Evolutionary conservation across 768 basidiomycete genomes (phyloP), one percentile per base, ranked within the genome.

Genomic region (Exsudoporus frostii): DNA sequence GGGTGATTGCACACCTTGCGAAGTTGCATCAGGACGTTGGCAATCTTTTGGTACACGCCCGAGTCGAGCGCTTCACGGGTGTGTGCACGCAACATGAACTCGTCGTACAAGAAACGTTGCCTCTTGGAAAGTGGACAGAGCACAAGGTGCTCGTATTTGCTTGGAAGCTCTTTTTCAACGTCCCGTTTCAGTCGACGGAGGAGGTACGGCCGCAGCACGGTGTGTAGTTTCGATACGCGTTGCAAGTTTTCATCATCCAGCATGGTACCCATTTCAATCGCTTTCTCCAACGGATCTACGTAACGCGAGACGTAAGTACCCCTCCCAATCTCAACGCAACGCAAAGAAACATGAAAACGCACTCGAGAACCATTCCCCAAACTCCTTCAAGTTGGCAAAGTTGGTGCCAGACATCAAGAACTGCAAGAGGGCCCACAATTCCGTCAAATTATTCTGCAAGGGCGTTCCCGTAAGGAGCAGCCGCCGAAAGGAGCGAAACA

Each of bases 281-380:
- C 95, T 64, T 87, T 90, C 71, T 98, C 95, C 75, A 98, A 71
- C 3, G 93, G 93, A 74, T 92, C 93, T 95, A 57, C n/a, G 39
- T 9, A 41, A 45, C 17, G 30, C n/a, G 5, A 47, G 40, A 27
- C 17, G 14, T 47, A 17, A 56, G 40, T 40, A 19, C 6, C 33
- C 33, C 11, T 17, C 22, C 5, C 36, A 38, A 34, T 17, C 19
- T 5, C 30, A n/a, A 10, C 11, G 11, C 15, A 7, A 45, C n/a
- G 13, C 5, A 39, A 14, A 38, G 25, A 45, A 44, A 2, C 10
- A 30, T 46, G 9, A 15, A 44, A 30, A 75, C 91, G 70, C 61
- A 95, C 93, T 96, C 1, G 93, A 91, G 67, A 98, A 97, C 94
- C 95, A 97, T 50, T 94, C 90, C 7, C 83, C 89, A 66, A 98